Conservation (phyloP, 2,329 filamentous ascomycete species). For the Bimuria novae-zelandiae region DNA sequence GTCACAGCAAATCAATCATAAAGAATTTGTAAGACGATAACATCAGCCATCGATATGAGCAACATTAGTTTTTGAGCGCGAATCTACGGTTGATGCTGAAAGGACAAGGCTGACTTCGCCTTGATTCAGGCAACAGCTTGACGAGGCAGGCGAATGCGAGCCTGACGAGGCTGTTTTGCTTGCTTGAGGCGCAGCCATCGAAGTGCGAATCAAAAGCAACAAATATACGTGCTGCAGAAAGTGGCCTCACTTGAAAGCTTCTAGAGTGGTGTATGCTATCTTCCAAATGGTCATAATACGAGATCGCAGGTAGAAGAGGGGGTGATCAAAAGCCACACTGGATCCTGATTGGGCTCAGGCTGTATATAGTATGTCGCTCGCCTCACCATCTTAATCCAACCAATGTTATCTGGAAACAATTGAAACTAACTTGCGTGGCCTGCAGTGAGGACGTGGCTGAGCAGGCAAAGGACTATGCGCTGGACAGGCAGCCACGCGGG, state of each 20-base stretch:
- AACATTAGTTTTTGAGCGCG: not conserved
- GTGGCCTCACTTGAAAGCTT: not conserved
- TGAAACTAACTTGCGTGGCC: not conserved
- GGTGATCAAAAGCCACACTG: not conserved
- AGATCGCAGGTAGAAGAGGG: not conserved
- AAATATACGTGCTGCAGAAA: not conserved
- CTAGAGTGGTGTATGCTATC: not conserved
- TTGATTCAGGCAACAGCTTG: not conserved
- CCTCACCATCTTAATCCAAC: not conserved
- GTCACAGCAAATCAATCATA: not conserved
- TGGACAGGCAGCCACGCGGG: not conserved
- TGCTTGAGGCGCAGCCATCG: conserved; percentile 3
- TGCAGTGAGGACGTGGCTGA: not conserved
- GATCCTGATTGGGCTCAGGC: not conserved
- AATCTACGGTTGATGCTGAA: not conserved
- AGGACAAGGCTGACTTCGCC: not conserved
- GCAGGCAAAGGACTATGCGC: not conserved
- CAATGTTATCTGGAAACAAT: not conserved
- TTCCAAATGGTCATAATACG: not conserved
- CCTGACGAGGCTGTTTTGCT: not conserved
- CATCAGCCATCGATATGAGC: not conserved
- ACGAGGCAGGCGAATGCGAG: no score
- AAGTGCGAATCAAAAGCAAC: not conserved
- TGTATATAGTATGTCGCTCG: not conserved
- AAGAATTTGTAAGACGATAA: not conserved